Conservation (phyloP, 306 rosid genomes). For the Castanospermum australe region DNA sequence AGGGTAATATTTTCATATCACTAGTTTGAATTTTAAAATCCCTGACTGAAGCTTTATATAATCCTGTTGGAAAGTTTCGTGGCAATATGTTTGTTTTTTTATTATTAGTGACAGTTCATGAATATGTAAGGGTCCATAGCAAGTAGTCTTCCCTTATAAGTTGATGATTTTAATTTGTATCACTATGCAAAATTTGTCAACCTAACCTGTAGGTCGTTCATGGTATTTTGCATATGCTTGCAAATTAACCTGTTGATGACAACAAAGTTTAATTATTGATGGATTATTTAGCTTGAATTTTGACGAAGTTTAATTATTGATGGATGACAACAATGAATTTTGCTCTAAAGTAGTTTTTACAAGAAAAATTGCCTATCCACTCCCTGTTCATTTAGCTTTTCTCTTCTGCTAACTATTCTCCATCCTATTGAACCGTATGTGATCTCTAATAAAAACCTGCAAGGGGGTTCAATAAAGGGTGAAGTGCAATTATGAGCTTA, state of each 20-base stretch:
- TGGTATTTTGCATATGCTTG: constrained; percentile 6
- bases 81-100: neutral
- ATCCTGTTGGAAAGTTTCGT: neutral
- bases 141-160: neutral
- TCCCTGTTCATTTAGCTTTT: neutral
- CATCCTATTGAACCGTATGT: constrained; percentile 1
- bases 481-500: neutral
- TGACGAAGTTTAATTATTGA: neutral
- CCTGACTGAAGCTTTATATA: neutral
- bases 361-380: neutral
- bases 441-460: neutral
- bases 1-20: constrained; percentile 9
- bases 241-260: neutral
- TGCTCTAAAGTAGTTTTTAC: neutral
- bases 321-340: neutral
- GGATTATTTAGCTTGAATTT: neutral
- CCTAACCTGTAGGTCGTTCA: neutral
- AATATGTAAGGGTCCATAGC: neutral
- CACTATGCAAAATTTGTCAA: neutral
- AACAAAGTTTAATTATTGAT: neutral
- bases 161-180: neutral
- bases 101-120: neutral
- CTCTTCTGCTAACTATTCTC: neutral
- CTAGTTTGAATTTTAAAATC: constrained; percentile 1
- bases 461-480: neutral